A percentile compares a stretch with the other conserved stretches of the same genome.
phyloP scores from a whole-genome alignment of 1,284 basidiomycete genomes.

The Marasmius fiardii region DNA sequence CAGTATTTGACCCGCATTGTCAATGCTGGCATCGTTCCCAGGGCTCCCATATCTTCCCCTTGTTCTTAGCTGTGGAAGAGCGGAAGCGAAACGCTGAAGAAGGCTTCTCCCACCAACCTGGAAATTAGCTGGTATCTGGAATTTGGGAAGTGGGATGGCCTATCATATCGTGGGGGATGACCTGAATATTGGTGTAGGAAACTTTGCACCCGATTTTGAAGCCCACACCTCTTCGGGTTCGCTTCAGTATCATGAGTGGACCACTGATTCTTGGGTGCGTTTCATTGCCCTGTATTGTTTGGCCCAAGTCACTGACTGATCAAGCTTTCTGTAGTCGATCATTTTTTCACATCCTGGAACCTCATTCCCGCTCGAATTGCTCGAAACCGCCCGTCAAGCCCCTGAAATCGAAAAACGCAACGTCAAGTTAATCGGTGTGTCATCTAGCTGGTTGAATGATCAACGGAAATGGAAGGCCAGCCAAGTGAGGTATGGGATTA shows the following conservation, averaged over 20 bases:
- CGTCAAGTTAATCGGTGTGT: slow-evolving; percentile 10
- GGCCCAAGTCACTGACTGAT: neutral
- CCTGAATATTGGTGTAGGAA: slow-evolving; percentile 63
- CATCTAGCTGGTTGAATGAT: slow-evolving; percentile 12
- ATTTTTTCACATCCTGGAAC: slow-evolving; percentile 13
- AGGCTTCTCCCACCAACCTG: neutral
- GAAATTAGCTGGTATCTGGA: too few relatives aligned
- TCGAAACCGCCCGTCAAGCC: slow-evolving; percentile 7
- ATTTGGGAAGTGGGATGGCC: neutral
- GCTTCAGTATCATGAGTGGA: slow-evolving; percentile 91
- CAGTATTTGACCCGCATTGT: neutral
- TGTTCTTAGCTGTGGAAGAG: too few relatives aligned
- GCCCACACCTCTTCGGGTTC: slow-evolving; percentile 77
- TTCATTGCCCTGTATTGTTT: slow-evolving; percentile 15
- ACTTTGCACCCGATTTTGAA: slow-evolving; percentile 78
- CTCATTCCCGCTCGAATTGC: slow-evolving; percentile 7
- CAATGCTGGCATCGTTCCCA: neutral
- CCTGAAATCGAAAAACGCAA: slow-evolving; percentile 9
- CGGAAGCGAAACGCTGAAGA: neutral
- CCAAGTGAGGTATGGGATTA: slow-evolving; percentile 6
- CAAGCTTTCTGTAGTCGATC: slow-evolving; percentile 6
- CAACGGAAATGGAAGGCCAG: slow-evolving; percentile 4
- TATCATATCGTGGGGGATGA: neutral
- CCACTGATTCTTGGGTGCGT: slow-evolving; percentile 83
- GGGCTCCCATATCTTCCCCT: neutral